phyloP scores from a whole-genome alignment of 1,139 yeast genomes.

The Candida glucosophila region DNA sequence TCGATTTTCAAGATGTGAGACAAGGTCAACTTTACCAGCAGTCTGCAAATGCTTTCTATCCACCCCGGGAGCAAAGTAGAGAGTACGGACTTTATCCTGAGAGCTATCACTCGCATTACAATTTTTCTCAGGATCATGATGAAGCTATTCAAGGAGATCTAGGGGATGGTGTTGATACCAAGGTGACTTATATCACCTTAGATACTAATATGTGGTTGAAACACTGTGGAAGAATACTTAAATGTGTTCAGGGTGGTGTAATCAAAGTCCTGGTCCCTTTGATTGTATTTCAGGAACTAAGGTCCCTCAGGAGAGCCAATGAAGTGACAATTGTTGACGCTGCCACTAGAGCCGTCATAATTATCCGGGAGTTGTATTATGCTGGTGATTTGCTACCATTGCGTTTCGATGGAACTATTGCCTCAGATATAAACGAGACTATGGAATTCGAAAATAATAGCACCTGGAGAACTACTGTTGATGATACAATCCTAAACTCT shows the following conservation, averaged over 20 bases:
- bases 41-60: conserved; percentile 10
- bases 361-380: conserved; percentile 56
- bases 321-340: conserved; percentile 75
- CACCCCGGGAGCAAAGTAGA: conserved; percentile 5
- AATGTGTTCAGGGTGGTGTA: conserved; percentile 54
- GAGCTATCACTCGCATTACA: conserved; percentile 5
- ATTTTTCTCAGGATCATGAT: conserved; percentile 16
- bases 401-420: conserved; percentile 49
- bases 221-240: conserved; percentile 69
- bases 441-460: conserved; percentile 56
- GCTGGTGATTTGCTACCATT: conserved; percentile 44
- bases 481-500: conserved; percentile 50
- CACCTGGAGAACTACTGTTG: conserved; percentile 53
- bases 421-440: conserved; percentile 47
- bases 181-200: conserved; percentile 51
- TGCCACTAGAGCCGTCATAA: conserved; percentile 71
- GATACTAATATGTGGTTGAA: conserved; percentile 80
- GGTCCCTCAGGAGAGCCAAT: conserved; percentile 64
- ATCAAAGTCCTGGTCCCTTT: conserved; percentile 56
- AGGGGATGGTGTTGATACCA: conserved; percentile 45
- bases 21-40: conserved; percentile 12
- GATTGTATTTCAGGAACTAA: conserved; percentile 69
- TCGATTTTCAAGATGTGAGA: conserved; percentile 8
- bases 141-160: conserved; percentile 28
- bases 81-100: conserved; percentile 12